Evolutionary conservation across 2,329 filamentous ascomycete genomes (phyloP), one percentile per base, ranked within the genome.

Genomic region (Tolypocladium cylindrosporum): DNA sequence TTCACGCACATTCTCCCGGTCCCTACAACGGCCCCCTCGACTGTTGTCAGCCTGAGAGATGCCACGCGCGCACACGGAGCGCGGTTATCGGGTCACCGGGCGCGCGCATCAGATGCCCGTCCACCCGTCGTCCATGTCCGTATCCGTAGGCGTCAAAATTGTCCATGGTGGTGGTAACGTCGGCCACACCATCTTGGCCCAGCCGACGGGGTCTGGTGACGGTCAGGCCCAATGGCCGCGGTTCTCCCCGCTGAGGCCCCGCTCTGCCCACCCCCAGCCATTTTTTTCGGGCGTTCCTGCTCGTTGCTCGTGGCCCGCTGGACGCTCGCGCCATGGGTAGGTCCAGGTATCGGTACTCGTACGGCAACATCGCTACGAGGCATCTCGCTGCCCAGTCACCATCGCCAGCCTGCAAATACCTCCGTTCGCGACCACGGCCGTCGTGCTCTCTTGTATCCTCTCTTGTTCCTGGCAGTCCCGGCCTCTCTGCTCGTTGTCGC

Each of bases 181-280:
- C 45, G 45, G 24, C 45, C 24, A 50, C 45, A 36, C 48, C 48
- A 51, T 36, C 16, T 10, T 34, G 16, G 27, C 27, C 27, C 43
- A 31, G 24, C 31, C 31, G 48, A 34, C 48, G 19, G 31, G 48
- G 48, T 55, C 58, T 55, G 58, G 53, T 57, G 55, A 59, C 55
- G 52, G 56, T 43, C 19, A 55, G 42, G 55, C 55, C 55, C 55
- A 57, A 57, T 41, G 42, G 31, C 45, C 41, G 24, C 27, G 19
- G 13, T 11, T 19, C 24, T 34, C 34, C 56, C 50, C 39, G 52
- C 55, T 19, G 37, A 34, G n/a, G 31, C 58, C 58, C 40, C 45
- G 51, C 55, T 27, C 45, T 10, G 31, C 56, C 52, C 58, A 58
- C 55, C 52, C 43, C 58, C 58, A 55, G 58, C 55, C 58, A 55